Percentiles rank a stretch among this genome's conserved stretches.
These are phyloP conservation scores for Lyophyllum decastes DNA, from an alignment of 768 basidiomycete genomes.

Conservation along the genomic window DNA sequence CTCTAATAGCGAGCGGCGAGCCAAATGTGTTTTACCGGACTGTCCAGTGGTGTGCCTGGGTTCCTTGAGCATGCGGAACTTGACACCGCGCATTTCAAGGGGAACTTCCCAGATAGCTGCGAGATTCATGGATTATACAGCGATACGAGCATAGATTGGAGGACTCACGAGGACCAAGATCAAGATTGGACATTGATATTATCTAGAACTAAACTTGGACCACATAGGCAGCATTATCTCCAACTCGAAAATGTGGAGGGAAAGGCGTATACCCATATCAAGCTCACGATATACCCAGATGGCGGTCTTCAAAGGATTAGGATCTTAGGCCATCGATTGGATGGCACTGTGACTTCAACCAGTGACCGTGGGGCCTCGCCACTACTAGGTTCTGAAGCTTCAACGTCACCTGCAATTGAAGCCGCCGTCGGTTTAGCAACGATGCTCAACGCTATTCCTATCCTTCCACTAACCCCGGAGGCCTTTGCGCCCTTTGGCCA, in stretches of 20 bases:
- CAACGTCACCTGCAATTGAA: constrained; percentile 2
- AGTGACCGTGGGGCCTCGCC: background rate
- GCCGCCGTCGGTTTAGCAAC: background rate
- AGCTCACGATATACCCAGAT: constrained; percentile 89
- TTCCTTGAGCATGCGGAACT: constrained; percentile 79
- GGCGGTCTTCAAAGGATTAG: constrained; percentile 96
- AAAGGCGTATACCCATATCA: constrained; percentile 75
- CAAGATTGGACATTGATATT: constrained; percentile 76
- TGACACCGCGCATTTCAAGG: constrained; percentile 95
- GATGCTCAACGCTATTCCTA: constrained; percentile 41
- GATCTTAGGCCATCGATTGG: constrained; percentile 63
- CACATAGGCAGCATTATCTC: constrained; percentile 89
- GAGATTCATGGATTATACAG: constrained; percentile 67
- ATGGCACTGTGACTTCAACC: background rate
- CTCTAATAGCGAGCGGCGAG: background rate
- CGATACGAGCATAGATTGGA: constrained; percentile 37
- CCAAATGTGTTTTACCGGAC: background rate
- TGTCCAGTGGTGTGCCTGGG: constrained; percentile 68
- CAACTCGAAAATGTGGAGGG: constrained; percentile 69
- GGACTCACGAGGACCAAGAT: constrained; percentile 34
- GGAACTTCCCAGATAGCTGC: constrained; percentile 91
- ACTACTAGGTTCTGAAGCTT: background rate
- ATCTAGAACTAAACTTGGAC: constrained; percentile 77
- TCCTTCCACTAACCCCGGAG: constrained; percentile 76
- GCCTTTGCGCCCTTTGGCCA: constrained; percentile 89